A percentile compares a stretch with the other conserved stretches of the same genome.
These are phyloP conservation scores for Aspergillus ruber DNA, from an alignment of 2,329 filamentous ascomycete species.

Conservation along the genomic window DNA sequence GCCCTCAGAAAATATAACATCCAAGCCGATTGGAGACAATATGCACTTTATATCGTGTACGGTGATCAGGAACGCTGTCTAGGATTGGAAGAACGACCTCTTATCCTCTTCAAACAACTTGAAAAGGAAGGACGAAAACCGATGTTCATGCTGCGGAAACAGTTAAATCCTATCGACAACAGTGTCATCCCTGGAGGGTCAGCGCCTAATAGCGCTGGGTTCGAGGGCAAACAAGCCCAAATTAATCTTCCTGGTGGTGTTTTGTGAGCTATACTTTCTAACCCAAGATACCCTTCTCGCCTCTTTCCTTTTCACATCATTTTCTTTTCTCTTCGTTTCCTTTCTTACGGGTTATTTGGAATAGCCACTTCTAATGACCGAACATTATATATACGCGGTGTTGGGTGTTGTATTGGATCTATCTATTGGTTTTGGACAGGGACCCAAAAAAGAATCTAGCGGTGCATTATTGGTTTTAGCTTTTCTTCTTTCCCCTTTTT, in stretches of 20 bases:
- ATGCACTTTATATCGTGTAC: constrained; percentile 95
- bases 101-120: constrained; percentile 94
- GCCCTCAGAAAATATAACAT: constrained; percentile 98
- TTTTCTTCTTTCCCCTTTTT: not conserved
- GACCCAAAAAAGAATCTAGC: not conserved
- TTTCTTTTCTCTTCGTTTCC: not conserved
- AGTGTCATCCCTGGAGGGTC: constrained; percentile 19
- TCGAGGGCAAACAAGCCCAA: constrained; percentile 22
- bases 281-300: not conserved
- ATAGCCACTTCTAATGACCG: not conserved
- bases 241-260: constrained; percentile 29
- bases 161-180: constrained; percentile 48
- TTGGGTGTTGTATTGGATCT: constrained; percentile 1
- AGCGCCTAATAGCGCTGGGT: constrained; percentile 27
- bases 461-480: not conserved
- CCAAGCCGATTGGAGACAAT: constrained; percentile 94
- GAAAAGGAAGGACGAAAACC: constrained; percentile 96
- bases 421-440: not conserved
- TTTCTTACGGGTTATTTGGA: not conserved
- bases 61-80: constrained; percentile 96
- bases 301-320: not conserved
- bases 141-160: constrained; percentile 91
- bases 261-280: constrained; percentile 13
- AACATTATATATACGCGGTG: constrained; percentile 2
- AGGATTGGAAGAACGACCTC: constrained; percentile 82